Percentiles rank a stretch among this genome's conserved stretches.
These are phyloP conservation scores for Syzygium malaccense DNA, from an alignment of 441 rosid genomes.

Conservation along the genomic window DNA sequence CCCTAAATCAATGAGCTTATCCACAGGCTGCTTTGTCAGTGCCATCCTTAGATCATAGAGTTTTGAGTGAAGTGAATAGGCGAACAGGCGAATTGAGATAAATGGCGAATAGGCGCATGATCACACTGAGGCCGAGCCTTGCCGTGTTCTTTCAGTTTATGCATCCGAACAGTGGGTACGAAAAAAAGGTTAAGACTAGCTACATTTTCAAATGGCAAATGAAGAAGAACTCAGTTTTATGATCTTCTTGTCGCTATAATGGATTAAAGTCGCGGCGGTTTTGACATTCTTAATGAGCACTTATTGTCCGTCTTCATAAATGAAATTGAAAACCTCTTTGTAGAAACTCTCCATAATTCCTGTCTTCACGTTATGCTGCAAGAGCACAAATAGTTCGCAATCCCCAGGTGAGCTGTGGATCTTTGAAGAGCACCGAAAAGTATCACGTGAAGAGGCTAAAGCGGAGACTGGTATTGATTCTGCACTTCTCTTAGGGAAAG, in stretches of 20 bases:
- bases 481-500: background rate
- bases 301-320: background rate
- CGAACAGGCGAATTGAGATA: background rate
- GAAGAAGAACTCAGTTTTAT: background rate
- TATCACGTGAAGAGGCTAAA: background rate
- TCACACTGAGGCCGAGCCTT: background rate
- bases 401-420: background rate
- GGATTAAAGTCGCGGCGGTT: background rate
- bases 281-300: background rate
- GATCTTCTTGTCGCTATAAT: background rate
- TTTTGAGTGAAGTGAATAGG: background rate
- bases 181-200: background rate
- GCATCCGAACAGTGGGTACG: background rate
- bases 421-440: background rate
- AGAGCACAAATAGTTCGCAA: background rate
- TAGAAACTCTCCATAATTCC: background rate
- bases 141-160: background rate
- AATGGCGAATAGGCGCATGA: background rate
- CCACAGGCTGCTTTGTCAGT: background rate
- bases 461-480: background rate
- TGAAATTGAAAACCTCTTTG: background rate
- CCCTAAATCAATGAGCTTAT: background rate
- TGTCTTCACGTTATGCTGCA: background rate
- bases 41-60: background rate
- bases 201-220: background rate